phyloP scores from a whole-genome alignment of 1,284 basidiomycete genomes.

The Cryptococcus wingfieldii region DNA sequence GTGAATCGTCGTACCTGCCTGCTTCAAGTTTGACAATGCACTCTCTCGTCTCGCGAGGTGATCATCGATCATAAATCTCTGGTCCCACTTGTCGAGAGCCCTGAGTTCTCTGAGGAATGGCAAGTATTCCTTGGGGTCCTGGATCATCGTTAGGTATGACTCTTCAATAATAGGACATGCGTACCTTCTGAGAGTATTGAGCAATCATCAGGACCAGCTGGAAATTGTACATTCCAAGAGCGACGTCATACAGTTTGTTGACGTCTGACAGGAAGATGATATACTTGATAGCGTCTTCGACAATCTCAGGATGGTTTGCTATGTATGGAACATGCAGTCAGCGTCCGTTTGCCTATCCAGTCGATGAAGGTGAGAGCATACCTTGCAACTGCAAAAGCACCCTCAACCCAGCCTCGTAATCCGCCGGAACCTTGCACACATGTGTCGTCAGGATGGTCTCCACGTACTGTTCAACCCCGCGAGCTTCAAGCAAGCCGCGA shows the following conservation, averaged over 20 bases:
- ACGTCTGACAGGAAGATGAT: constrained; percentile 97
- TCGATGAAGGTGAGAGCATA: constrained; percentile 30
- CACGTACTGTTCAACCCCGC: constrained; percentile 72
- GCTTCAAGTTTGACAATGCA: constrained; percentile 70
- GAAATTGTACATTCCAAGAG: constrained; percentile 98
- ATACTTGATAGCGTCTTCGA: constrained; percentile 96
- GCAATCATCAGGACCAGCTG: constrained; percentile 91
- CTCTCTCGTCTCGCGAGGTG: constrained; percentile 72
- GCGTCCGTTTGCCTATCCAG: neutral
- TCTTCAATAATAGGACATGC: constrained; percentile 2
- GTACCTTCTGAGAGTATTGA: constrained; percentile 91
- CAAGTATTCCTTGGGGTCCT: constrained; percentile 97
- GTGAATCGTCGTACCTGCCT: constrained; percentile 59
- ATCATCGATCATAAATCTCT: constrained; percentile 89
- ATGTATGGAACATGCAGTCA: too few species aligned
- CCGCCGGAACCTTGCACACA: constrained; percentile 85
- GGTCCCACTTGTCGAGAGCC: constrained; percentile 73
- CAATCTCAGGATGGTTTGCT: constrained; percentile 69
- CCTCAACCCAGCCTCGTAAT: constrained; percentile 78
- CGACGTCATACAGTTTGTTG: constrained; percentile 85
- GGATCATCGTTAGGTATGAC: constrained; percentile 1
- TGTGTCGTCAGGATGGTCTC: constrained; percentile 89
- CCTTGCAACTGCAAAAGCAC: constrained; percentile 76
- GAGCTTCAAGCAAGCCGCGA: constrained; percentile 65
- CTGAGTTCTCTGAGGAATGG: constrained; percentile 90